A percentile compares a stretch with the other conserved stretches of the same genome.
These are phyloP conservation scores for Suillus discolor DNA, from an alignment of 768 basidiomycete genomes.

Conservation along the genomic window DNA sequence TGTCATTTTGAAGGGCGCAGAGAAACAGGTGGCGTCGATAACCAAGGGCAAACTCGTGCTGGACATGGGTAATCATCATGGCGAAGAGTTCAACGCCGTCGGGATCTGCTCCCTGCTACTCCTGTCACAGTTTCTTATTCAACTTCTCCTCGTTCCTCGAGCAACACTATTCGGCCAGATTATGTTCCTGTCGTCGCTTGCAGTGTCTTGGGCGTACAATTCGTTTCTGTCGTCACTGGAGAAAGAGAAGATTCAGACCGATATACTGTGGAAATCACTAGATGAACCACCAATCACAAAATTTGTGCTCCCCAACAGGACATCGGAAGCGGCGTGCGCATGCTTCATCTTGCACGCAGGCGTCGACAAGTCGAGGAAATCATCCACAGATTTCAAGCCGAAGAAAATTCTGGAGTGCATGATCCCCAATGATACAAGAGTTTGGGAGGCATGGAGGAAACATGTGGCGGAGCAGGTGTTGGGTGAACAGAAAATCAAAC, in stretches of 20 bases:
- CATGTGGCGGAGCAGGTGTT: slow-evolving; percentile 18
- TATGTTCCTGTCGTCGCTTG: slow-evolving; percentile 35
- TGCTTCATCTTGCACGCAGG: slow-evolving; percentile 15
- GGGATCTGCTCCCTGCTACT: slow-evolving; percentile 31
- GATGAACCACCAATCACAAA: slow-evolving; percentile 15
- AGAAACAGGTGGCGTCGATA: slow-evolving; percentile 28
- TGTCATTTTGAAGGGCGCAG: slow-evolving; percentile 31
- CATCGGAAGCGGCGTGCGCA: slow-evolving; percentile 18
- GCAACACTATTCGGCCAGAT: slow-evolving; percentile 35
- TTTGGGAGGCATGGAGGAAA: slow-evolving; percentile 25
- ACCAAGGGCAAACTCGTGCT: slow-evolving; percentile 31
- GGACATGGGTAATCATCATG: slow-evolving; percentile 6
- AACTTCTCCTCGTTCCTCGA: slow-evolving; percentile 36
- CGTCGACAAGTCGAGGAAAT: background rate
- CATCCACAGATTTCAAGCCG: slow-evolving; percentile 8
- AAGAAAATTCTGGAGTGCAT: slow-evolving; percentile 15
- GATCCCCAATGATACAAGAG: slow-evolving; percentile 23
- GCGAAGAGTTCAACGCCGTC: slow-evolving; percentile 14
- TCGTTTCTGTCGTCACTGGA: slow-evolving; percentile 34
- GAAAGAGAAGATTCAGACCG: slow-evolving; percentile 21
- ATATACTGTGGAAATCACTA: slow-evolving; percentile 22
- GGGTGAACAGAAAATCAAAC: background rate
- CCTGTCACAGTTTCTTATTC: slow-evolving; percentile 31
- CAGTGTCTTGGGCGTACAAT: slow-evolving; percentile 37
- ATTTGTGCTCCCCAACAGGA: slow-evolving; percentile 20